Base-by-base conservation (phyloP, 164 flowering plant species). In the Vitis labrusca region DNA sequence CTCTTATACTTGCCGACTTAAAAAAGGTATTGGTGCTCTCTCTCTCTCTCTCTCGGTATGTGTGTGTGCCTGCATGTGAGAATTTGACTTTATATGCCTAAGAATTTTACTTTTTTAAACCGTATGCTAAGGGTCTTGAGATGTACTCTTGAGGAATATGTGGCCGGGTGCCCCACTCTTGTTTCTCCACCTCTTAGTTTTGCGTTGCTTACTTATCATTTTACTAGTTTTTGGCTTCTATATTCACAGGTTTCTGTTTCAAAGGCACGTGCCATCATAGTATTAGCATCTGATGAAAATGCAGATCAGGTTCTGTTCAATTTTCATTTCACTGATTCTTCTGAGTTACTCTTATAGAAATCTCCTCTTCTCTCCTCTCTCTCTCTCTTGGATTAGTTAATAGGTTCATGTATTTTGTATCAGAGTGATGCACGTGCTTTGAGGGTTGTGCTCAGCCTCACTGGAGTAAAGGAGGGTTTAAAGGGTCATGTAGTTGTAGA, bases 401-500 rank as follows among this genome's bases (percentile, higher is more conserved):
- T 64, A 27, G 3, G 27, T 53, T 16, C 17, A 16, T 48, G 10
- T 56, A 76, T 54, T 71, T 65, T 17, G 70, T 66, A 10, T 27
- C 80, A 94, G 98, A 94, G 98, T 72, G 98, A 94, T 90, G 98
- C 98, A 63, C 91, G 91, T 65, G 98, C 98, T 68, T 80, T 94
- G 71, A 82, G 97, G 81, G 94, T 91, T 73, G 98, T 94, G 50
- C 90, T 94, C 71, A 94, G 98, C 76, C 91, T 94, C 12, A 87
- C 92, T n/a, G 98, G 97, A 78, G 98, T 94, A 19, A 90, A 84
- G 78, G 97, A 94, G 81, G 96, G 96, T 57, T 74, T 91, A 73
- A 85, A 78, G 66, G 97, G 96, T 66, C 98, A 91, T 81, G 93
- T 94, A 72, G 98, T 94, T 68, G 98, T 94, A 8, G 98, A 91